Percentiles rank a stretch among this genome's conserved stretches.
These are phyloP conservation scores for Mycena galopus DNA, from an alignment of 768 basidiomycete genomes.

Conservation along the genomic window DNA sequence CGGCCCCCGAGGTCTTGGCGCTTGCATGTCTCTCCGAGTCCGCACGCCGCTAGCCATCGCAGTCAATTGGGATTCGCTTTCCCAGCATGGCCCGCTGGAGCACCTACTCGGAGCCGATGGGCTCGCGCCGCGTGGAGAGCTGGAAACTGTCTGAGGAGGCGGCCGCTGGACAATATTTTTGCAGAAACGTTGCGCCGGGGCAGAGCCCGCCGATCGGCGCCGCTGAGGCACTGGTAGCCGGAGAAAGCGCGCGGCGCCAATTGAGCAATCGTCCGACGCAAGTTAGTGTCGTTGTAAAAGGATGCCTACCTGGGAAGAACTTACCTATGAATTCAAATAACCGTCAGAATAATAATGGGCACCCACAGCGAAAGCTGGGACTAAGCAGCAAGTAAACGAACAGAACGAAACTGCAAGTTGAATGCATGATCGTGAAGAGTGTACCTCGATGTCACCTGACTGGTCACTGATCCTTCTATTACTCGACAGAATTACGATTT, in stretches of 20 bases:
- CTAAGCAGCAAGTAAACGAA: too few species aligned
- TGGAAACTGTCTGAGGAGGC: slow-evolving; percentile 23
- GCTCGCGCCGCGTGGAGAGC: slow-evolving; percentile 22
- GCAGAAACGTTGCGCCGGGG: slow-evolving; percentile 23
- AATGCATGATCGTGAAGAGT: too few species aligned
- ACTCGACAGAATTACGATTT: background rate
- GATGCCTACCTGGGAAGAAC: background rate
- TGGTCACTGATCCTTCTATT: too few species aligned
- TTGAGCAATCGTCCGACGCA: background rate
- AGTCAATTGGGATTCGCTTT: too few species aligned
- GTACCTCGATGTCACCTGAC: too few species aligned
- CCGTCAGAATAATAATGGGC: background rate
- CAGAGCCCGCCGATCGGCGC: too few species aligned
- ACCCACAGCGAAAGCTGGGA: background rate
- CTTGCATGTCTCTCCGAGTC: too few species aligned
- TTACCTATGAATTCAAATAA: background rate
- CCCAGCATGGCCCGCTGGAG: slow-evolving; percentile 15
- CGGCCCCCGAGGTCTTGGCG: too few species aligned
- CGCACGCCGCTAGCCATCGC: too few species aligned
- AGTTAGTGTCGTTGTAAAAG: slow-evolving; percentile 19
- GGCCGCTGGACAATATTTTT: slow-evolving; percentile 26
- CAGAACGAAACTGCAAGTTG: too few species aligned
- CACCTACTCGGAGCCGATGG: slow-evolving; percentile 22
- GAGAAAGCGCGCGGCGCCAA: slow-evolving; percentile 18
- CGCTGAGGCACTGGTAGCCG: slow-evolving; percentile 26